A percentile compares a stretch with the other conserved stretches of the same genome.
phyloP scores from a whole-genome alignment of 495 filamentous ascomycete species.

The Parathielavia appendiculata region DNA sequence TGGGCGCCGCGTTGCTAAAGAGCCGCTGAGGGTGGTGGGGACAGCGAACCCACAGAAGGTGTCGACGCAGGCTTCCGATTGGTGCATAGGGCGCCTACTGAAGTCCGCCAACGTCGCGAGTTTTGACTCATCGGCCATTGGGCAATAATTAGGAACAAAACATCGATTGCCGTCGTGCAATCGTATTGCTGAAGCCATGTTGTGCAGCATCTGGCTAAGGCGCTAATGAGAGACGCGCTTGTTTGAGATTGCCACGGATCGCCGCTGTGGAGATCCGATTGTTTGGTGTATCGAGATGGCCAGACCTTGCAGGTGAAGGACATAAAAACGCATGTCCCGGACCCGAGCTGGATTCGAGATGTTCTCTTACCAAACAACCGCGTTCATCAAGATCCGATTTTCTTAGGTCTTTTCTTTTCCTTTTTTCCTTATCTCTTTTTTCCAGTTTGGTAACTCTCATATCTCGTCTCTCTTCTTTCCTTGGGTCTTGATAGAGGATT shows the following conservation, averaged over 20 bases:
- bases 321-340: not conserved
- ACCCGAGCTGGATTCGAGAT: not conserved
- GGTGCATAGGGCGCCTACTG: conserved; percentile 1
- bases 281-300: not conserved
- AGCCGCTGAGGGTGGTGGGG: conserved; percentile 6
- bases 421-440: conserved; percentile 21
- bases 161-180: not conserved
- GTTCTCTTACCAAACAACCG: not conserved
- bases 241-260: conserved; percentile 3
- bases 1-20: not conserved
- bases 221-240: conserved; percentile 8
- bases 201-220: not conserved
- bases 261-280: not conserved
- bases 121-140: no score
- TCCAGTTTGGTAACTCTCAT: conserved; percentile 8
- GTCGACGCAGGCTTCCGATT: not conserved
- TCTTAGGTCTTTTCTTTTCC: conserved; percentile 1
- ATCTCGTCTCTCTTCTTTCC: conserved; percentile 21
- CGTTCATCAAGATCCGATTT: not conserved
- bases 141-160: conserved; percentile 7
- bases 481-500: conserved; percentile 21
- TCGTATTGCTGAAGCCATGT: not conserved
- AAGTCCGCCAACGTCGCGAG: not conserved
- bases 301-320: not conserved
- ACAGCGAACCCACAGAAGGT: not conserved